Conservation (phyloP, 176 grass and related monocot genomes). For the Aegilops tauschii region DNA sequence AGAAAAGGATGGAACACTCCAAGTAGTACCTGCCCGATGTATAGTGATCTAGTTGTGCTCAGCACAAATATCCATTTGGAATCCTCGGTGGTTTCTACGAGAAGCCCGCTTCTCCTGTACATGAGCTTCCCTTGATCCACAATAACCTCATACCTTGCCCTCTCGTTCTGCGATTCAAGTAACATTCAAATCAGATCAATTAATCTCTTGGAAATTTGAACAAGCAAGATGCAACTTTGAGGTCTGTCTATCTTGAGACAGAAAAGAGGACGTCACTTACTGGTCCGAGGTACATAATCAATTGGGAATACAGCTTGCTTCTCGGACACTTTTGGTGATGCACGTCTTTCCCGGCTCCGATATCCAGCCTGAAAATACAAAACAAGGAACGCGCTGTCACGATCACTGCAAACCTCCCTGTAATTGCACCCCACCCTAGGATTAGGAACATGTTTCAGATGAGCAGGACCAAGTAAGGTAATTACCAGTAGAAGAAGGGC, state of each 20-base stretch:
- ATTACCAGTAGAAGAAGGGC: conserved; percentile 96
- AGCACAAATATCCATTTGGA: conserved; percentile 98
- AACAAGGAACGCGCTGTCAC: neutral
- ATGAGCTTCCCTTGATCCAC: conserved; percentile 62
- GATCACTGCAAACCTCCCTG: neutral
- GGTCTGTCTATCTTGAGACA: neutral
- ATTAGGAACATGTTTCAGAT: neutral
- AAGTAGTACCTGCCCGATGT: conserved; percentile 74
- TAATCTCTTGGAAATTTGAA: neutral
- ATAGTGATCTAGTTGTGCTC: conserved; percentile 74
- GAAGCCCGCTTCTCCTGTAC: conserved; percentile 48
- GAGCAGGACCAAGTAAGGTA: neutral
- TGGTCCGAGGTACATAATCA: conserved; percentile 90
- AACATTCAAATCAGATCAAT: neutral
- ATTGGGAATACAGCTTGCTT: conserved; percentile 68
- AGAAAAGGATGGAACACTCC: neutral
- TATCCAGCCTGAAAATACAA: conserved; percentile 52
- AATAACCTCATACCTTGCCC: conserved; percentile 64
- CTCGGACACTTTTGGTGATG: conserved; percentile 61
- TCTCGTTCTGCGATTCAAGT: conserved; percentile 46
- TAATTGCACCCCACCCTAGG: no score
- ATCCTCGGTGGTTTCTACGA: conserved; percentile 64
- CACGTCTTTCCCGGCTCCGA: conserved; percentile 67
- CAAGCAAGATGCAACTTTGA: neutral
- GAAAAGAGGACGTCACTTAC: conserved; percentile 36